Evolutionary conservation across 202 grass and related monocot genomes (phyloP), one percentile per base, ranked within the genome.

Genomic region (Carex sylvatica): DNA sequence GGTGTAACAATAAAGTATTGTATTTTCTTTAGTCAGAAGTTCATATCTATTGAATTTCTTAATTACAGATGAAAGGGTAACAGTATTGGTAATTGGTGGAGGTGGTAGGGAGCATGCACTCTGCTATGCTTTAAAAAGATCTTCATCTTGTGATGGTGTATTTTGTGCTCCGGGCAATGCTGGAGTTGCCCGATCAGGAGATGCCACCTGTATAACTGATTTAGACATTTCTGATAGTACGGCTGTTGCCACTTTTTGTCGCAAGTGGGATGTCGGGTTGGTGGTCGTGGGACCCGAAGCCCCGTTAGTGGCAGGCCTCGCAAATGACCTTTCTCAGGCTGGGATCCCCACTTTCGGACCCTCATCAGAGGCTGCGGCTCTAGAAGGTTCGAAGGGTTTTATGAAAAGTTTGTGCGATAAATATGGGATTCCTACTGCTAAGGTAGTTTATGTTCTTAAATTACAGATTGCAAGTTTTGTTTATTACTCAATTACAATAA

Each of bases 351-450:
- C 90, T 14, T 95, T 98, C 64, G 90, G 92, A 19, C 92, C 95
- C 16, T 95, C 92, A 1, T 85, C 95, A 16, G 79, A 94, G 66
- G 92, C 95, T 63, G 95, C 95, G 35, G 90, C 92, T 3, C 79
- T 98, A 24, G 92, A 98, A 83, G 95, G 92, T 47, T 94, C 92
- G 10, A 98, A 98, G 56, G 90, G 94, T 65, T 98, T 98, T 67
- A 95, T 91, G 95, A 98, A 98, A 80, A 95, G 86, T 30, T 58
- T 98, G 74, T 98, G 95, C 14, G 89, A 91, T 59, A 91, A 93
- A 80, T 98, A 88, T 65, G 84, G 78, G 74, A 98, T 98, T 42
- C 95, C 90, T 0, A 98, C 95, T 54, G 95, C 95, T 36, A 88
- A 93, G 86, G 90, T 94, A 89, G 5, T 77, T 69, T 61, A 30